Percentiles rank a stretch among this genome's conserved stretches.
These are phyloP conservation scores for Aspergillus sp. DNA, from an alignment of 2,329 filamentous ascomycete genomes.

Conservation along the genomic window DNA sequence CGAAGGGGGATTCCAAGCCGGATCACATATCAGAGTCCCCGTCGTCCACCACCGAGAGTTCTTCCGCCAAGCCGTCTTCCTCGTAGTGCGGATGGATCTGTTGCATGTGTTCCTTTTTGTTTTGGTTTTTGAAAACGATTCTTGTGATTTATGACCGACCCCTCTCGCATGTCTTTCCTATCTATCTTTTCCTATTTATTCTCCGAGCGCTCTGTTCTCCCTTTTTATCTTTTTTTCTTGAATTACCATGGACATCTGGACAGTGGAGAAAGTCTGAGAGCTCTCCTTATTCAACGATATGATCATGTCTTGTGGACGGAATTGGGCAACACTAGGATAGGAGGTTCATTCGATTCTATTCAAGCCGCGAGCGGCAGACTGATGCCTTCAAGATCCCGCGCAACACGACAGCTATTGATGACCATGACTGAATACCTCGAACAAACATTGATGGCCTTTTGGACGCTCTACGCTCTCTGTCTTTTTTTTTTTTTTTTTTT, in stretches of 20 bases:
- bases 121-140: constrained; percentile 20
- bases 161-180: constrained; percentile 12
- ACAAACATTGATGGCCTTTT: constrained; percentile 6
- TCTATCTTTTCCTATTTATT: constrained; percentile 11
- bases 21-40: constrained; percentile 35
- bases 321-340: constrained; percentile 10
- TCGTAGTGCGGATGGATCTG: constrained; percentile 24
- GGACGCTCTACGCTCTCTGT: background rate
- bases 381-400: constrained; percentile 37
- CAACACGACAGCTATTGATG: constrained; percentile 34
- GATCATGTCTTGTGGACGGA: background rate
- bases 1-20: constrained; percentile 25
- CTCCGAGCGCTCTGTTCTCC: constrained; percentile 8
- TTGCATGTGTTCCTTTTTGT: constrained; percentile 13
- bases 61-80: constrained; percentile 14
- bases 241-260: too few species aligned
- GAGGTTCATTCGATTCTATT: constrained; percentile 12
- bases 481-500: background rate
- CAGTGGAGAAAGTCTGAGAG: background rate
- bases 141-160: constrained; percentile 19
- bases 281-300: background rate
- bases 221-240: constrained; percentile 10
- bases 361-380: constrained; percentile 22
- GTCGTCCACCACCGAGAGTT: constrained; percentile 36
- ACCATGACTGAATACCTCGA: constrained; percentile 15